Evolutionary conservation across 1,284 basidiomycete species (phyloP).

Genomic region (Ganoderma sp.): DNA sequence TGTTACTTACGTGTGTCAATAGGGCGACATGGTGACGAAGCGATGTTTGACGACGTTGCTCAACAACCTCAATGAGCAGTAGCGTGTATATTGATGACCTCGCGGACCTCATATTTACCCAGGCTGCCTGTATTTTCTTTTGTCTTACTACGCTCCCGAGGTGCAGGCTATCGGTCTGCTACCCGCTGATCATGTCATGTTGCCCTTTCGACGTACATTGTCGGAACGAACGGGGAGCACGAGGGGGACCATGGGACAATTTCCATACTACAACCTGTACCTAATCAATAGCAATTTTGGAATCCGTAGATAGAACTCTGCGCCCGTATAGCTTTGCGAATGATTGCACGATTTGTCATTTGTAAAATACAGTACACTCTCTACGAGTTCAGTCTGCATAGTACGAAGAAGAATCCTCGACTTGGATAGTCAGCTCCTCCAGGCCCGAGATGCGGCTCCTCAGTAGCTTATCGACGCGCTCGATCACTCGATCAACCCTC

Average conservation of each 20-base stretch:
- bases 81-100: conserved; percentile 19
- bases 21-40: conserved; percentile 97
- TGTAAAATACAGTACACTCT: conserved; percentile 31
- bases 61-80: conserved; percentile 81
- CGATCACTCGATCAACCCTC: conserved; percentile 73
- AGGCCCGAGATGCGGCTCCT: conserved; percentile 77
- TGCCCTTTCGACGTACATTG: background rate
- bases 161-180: conserved; percentile 11
- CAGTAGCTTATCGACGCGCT: conserved; percentile 76
- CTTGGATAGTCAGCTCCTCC: conserved; percentile 87
- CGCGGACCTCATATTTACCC: conserved; percentile 29
- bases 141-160: conserved; percentile 31
- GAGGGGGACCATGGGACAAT: conserved; percentile 11
- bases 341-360: conserved; percentile 16
- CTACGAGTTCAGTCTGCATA: conserved; percentile 15
- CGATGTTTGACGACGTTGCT: conserved; percentile 95
- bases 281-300: conserved; percentile 23
- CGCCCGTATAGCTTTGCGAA: conserved; percentile 20
- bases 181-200: background rate
- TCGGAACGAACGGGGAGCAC: conserved; percentile 4
- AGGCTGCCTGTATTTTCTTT: conserved; percentile 33
- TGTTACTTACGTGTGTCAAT: conserved; percentile 18
- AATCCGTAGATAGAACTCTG: conserved; percentile 24
- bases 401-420: conserved; percentile 50
- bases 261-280: conserved; percentile 29